These are phyloP conservation scores for Fusarium ambrosium DNA, from an alignment of 2,329 filamentous ascomycete genomes.

Conservation along the genomic window DNA sequence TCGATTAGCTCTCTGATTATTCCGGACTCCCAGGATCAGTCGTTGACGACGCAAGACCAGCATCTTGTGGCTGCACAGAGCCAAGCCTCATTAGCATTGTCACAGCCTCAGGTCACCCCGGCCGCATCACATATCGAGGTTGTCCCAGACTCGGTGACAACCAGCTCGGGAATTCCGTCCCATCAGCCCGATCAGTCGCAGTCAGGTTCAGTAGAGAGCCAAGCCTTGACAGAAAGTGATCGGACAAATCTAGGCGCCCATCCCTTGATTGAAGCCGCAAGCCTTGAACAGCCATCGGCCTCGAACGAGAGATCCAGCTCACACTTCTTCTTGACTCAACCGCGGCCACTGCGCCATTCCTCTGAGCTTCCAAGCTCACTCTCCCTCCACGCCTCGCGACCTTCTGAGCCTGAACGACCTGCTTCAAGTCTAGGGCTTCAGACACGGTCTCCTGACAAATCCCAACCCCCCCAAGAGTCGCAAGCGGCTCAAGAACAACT, in stretches of 20 bases:
- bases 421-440: not conserved
- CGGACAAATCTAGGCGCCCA: not conserved
- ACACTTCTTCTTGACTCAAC: constrained; percentile 39
- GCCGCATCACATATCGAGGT: constrained; percentile 20
- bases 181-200: constrained; percentile 42
- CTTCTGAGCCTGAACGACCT: not conserved
- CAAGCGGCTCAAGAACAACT: constrained; percentile 48
- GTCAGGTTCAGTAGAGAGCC: not conserved
- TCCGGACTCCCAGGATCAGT: constrained; percentile 42
- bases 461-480: constrained; percentile 25
- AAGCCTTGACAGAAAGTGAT: constrained; percentile 6
- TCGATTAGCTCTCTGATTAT: constrained; percentile 23
- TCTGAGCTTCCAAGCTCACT: constrained; percentile 10
- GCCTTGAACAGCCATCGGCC: not conserved
- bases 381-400: not conserved
- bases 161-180: constrained; percentile 44
- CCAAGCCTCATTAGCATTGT: not conserved
- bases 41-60: constrained; percentile 20
- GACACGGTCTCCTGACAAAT: not conserved
- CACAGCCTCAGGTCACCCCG: constrained; percentile 9
- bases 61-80: not conserved
- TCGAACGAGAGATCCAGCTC: constrained; percentile 7
- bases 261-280: not conserved
- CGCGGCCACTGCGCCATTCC: constrained; percentile 18
- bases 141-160: constrained; percentile 26